Base-by-base conservation (phyloP, 805 yeast species). In the Zygosaccharomyces rouxii region DNA sequence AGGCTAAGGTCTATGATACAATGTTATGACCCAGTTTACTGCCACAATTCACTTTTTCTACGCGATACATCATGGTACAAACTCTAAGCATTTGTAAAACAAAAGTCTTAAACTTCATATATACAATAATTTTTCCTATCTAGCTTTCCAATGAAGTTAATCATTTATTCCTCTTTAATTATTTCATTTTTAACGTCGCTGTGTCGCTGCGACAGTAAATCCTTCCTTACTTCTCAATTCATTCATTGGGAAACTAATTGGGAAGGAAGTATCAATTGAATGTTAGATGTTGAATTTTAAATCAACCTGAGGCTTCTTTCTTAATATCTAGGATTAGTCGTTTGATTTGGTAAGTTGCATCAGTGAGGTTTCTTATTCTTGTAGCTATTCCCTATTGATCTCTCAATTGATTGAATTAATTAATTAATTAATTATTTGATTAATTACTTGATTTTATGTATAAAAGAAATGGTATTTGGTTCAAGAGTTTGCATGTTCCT, bases 1-100 rank as follows among this genome's bases (percentile, higher is more conserved):
- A 13, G 35, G 47, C 2, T 49, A 51, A 25, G 64, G 62, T 16
- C 37, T 61, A 11, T 58, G 64, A 63, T 62, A 60, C 48, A 62
- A 62, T 46, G n/a, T 55, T 13, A 49, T 60, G 37, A 56, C 66
- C 16, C 11, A 52, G 5, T 19, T 56, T 25, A 57, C 66, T 5
- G 57, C 64, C 13, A 21, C 57, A 26, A 53, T 55, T 4, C 65
- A 62, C 37, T 48, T 52, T 11, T 46, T 58, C 23, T 5, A 44
- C 59, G 38, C 7, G 4, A 30, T 4, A 7, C 7, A n/a, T 13
- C 16, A 5, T 13, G 7, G 5, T 11, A 5, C 33, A 30, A 30
- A 30, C 7, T n/a, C 9, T n/a, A 30, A n/a, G 33, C 18, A 30
- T 5, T 30, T 13, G 6, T 30, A 30, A 30, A n/a, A 30, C 18